A percentile compares a stretch with the other conserved stretches of the same genome.
Evolutionary conservation across 768 basidiomycete species (phyloP).

Genomic region (Amanita fuliginea): DNA sequence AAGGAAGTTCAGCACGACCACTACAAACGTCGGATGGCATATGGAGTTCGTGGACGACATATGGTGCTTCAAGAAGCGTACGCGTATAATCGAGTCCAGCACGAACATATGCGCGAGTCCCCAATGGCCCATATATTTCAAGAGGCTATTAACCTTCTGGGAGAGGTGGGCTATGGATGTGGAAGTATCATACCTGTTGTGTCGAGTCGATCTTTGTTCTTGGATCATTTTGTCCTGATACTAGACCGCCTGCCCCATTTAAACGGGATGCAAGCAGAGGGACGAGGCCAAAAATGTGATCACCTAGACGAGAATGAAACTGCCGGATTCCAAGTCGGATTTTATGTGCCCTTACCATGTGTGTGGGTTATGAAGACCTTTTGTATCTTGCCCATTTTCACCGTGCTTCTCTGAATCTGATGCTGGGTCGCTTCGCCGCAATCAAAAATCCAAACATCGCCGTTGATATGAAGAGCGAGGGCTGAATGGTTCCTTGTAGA

Average conservation of each 20-base stretch:
- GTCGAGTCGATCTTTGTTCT: conserved; percentile 28
- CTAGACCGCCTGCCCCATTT: conserved; percentile 65
- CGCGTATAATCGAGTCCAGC: conserved; percentile 57
- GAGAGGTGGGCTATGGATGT: background rate
- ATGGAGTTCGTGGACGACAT: conserved; percentile 77
- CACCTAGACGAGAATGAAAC: conserved; percentile 34
- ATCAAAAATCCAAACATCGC: conserved; percentile 77
- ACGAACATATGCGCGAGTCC: conserved; percentile 75
- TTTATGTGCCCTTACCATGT: conserved; percentile 45
- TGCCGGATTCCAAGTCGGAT: conserved; percentile 1
- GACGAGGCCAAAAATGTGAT: conserved; percentile 71
- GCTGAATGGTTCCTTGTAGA: conserved; percentile 71
- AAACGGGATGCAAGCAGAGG: conserved; percentile 58
- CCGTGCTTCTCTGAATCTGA: conserved; percentile 55
- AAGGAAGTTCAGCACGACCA: conserved; percentile 37
- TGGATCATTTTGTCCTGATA: conserved; percentile 49
- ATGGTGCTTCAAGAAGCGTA: conserved; percentile 52
- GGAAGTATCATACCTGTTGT: conserved; percentile 17
- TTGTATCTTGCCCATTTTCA: conserved; percentile 72
- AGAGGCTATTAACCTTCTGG: conserved; percentile 34
- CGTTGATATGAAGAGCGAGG: conserved; percentile 50
- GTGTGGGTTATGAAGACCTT: conserved; percentile 88
- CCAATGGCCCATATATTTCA: conserved; percentile 81
- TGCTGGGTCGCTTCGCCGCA: conserved; percentile 81
- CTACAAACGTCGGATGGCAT: conserved; percentile 44